Base-by-base conservation (phyloP, 192 early-diverging fungal genomes). In the Entomortierella lignicola region DNA sequence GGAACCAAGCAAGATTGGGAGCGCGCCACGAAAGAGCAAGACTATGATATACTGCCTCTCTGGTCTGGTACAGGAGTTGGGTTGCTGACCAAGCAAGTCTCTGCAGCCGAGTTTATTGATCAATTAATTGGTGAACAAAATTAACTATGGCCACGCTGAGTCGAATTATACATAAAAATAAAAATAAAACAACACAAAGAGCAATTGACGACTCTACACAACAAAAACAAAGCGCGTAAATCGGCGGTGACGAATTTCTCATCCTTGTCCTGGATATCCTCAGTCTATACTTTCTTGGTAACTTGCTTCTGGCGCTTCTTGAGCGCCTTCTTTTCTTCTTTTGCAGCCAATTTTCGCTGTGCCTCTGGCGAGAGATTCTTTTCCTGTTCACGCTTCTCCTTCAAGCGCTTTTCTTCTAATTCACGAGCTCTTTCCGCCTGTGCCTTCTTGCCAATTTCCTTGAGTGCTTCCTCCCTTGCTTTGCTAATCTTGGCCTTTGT, bases 331-430 rank as follows among this genome's bases (percentile, higher is more conserved):
- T 70, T 79, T 41, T 79, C 75, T 51, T 79, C 75, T 31, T 79
- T 79, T 62, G 68, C 75, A 3, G 75, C 75, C 32, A 79, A 44
- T 68, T 79, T 79, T 34, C 75, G 66, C 50, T 79, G 75, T 18
- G 75, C 75, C 4, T 79, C 75, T 4, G 75, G 75, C 11, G 75
- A 79, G 15, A 79, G 42, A 51, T 70, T 79, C 67, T 79, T 69
- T 18, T 79, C 75, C 5, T 63, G 56, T 30, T 79, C 75, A 48
- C 75, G 75, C 63, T 66, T 79, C 57, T 79, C 75, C 30, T 43
- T 30, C 39, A 61, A 23, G 17, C 75, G 67, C 57, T 79, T 79
- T 12, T 79, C 75, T 15, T 69, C 68, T 62, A 70, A 29, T n/a
- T 69, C 75, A 11, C 67, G 66, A 7, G 75, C 67, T 29, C 32